Conservation (phyloP, 805 yeast species). For the Priceomyces melissophilus region DNA sequence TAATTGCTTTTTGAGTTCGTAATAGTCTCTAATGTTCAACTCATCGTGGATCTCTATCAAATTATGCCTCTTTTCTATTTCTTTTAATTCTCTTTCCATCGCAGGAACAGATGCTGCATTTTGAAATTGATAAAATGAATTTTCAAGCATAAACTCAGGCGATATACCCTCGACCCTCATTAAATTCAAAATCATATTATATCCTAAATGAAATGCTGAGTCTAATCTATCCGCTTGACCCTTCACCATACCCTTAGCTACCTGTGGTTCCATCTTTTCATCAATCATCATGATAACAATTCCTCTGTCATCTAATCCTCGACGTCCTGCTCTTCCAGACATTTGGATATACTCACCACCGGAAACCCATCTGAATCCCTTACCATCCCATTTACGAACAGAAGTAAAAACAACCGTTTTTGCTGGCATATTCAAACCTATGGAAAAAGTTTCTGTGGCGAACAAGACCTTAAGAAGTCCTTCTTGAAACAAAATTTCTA, state of each 20-base stretch:
- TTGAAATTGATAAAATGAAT: slow-evolving; percentile 93
- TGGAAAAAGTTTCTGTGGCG: slow-evolving; percentile 97
- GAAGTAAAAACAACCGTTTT: slow-evolving; percentile 97
- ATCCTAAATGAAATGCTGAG: slow-evolving; percentile 96
- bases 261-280: slow-evolving; percentile 99
- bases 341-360: slow-evolving; percentile 99
- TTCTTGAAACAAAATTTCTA: slow-evolving; percentile 94
- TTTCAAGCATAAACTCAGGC: slow-evolving; percentile 94
- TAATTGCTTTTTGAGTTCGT: slow-evolving; percentile 73
- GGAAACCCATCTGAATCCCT: slow-evolving; percentile 96
- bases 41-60: slow-evolving; percentile 68
- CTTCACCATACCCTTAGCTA: slow-evolving; percentile 98
- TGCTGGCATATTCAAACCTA: slow-evolving; percentile 99
- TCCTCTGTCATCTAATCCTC: slow-evolving; percentile 99
- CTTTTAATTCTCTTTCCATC: slow-evolving; percentile 64
- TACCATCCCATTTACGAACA: slow-evolving; percentile 98
- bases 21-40: slow-evolving; percentile 70
- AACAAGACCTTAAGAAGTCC: slow-evolving; percentile 91
- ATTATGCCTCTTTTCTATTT: slow-evolving; percentile 47
- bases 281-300: slow-evolving; percentile 99
- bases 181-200: slow-evolving; percentile 93
- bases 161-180: slow-evolving; percentile 98
- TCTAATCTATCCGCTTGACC: slow-evolving; percentile 98
- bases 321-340: slow-evolving; percentile 99
- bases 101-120: slow-evolving; percentile 87